Evolutionary conservation across 306 rosid species (phyloP), one percentile per base, ranked within the genome.

Genomic region (Vigna mungo): DNA sequence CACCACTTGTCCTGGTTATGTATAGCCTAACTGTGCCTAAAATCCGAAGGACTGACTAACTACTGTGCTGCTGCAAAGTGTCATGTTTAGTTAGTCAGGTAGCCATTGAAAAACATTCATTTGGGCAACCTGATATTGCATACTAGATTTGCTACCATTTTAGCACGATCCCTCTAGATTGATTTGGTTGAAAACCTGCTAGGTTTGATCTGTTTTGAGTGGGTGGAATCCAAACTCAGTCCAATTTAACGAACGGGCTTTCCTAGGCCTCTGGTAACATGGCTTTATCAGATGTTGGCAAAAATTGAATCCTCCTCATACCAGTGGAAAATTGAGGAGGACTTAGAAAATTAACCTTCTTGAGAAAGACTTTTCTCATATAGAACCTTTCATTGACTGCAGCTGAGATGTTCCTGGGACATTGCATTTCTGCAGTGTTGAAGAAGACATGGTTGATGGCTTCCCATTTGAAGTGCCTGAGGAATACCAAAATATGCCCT

Each of bases 321-420:
- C 61, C 59, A 80, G 9, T 41, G 51, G 48, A 73, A 71, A 83
- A 77, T 72, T 75, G 76, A 82, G 80, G 79, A 78, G 86, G 89
- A 77, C 76, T 82, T 18, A 83, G 78, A 84, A 78, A 83, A 69
- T 74, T 74, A 84, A 84, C 77, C 77, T 72, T 71, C 83, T 32
- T 59, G 84, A 86, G 88, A 85, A 78, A 83, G 80, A 81, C 80
- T 88, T 63, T 85, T 85, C 96, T 94, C 95, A 89, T 92, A 89
- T 80, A 90, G 80, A 90, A 86, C 88, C 96, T 95, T 95, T 95
- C 87, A 95, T 90, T 95, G 92, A 92, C 95, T 95, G 98, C 98
- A 95, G 98, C 98, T 95, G 97, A 95, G 97, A 90, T 94, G 91
- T 94, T 92, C 97, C 91, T 94, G 97, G 98, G 93, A 90, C 95